Percentiles rank a stretch among this genome's conserved stretches.
Conservation (phyloP, 306 rosid species). For the Medicago lupulina region DNA sequence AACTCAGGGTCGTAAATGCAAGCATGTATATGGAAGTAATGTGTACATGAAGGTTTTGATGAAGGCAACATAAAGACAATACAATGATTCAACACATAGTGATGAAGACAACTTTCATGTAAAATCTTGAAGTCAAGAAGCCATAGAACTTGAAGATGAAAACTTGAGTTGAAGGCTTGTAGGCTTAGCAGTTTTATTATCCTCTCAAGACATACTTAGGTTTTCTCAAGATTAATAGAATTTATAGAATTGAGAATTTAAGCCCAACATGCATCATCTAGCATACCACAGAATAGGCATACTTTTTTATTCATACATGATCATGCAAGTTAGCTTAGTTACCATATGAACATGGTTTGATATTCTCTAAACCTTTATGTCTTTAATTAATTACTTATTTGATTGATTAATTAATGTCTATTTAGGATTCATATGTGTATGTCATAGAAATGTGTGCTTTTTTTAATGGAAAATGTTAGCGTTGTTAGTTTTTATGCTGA, state of each 20-base stretch:
- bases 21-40: background rate
- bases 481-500: too few relatives aligned
- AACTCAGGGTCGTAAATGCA: background rate
- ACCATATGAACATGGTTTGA: background rate
- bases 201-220: background rate
- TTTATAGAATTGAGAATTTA: background rate
- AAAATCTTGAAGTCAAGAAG: background rate
- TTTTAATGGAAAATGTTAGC: too few relatives aligned
- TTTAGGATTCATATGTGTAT: too few relatives aligned
- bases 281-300: background rate
- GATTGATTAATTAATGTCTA: too few relatives aligned
- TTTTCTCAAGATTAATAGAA: background rate
- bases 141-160: background rate
- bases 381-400: too few relatives aligned
- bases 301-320: slow-evolving; percentile 5
- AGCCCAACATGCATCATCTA: background rate
- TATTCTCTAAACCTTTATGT: too few relatives aligned
- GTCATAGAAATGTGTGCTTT: too few relatives aligned
- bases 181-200: background rate
- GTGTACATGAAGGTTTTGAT: background rate
- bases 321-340: background rate
- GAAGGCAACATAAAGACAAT: background rate
- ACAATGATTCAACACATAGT: background rate
- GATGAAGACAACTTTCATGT: background rate
- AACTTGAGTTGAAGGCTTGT: background rate